These are phyloP conservation scores for Backusella morwellensis DNA, from an alignment of 192 early-diverging fungal genomes.

Conservation along the genomic window DNA sequence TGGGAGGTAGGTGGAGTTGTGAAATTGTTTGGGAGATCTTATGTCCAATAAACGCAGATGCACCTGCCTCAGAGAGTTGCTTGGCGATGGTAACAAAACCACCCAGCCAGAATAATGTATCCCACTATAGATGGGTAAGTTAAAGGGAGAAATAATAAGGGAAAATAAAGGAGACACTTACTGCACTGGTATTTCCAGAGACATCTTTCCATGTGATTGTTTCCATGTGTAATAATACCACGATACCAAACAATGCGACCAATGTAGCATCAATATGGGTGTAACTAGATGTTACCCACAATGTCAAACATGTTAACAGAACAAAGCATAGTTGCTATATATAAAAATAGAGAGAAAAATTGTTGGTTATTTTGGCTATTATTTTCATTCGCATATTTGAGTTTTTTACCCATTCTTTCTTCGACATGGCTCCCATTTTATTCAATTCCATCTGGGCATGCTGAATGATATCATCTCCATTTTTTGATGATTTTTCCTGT, in stretches of 20 bases:
- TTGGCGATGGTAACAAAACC: conserved; percentile 75
- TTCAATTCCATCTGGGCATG: conserved; percentile 14
- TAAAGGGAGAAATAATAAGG: not conserved
- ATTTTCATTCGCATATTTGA: not conserved
- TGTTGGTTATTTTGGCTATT: not conserved
- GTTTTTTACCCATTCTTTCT: conserved; percentile 14
- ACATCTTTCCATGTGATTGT: conserved; percentile 70
- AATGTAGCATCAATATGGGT: conserved; percentile 58
- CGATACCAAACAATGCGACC: conserved; percentile 64
- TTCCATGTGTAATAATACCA: conserved; percentile 50
- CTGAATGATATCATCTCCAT: conserved; percentile 13
- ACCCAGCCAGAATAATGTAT: conserved; percentile 78
- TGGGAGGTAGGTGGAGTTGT: conserved; percentile 18
- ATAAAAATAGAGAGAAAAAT: not conserved
- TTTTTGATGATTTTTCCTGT: not conserved
- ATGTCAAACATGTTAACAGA: conserved; percentile 45
- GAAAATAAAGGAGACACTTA: not conserved
- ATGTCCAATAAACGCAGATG: conserved; percentile 64
- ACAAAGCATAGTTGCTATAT: conserved; percentile 38
- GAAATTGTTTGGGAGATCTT: conserved; percentile 40
- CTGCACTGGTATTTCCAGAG: conserved; percentile 58
- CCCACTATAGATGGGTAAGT: conserved; percentile 49
- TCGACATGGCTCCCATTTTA: conserved; percentile 9
- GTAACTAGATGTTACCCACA: conserved; percentile 57
- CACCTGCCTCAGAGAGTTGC: conserved; percentile 63